A percentile compares a stretch with the other conserved stretches of the same genome.
Conservation (phyloP, 805 yeast genomes). For the Brettanomyces bruxellensis region DNA sequence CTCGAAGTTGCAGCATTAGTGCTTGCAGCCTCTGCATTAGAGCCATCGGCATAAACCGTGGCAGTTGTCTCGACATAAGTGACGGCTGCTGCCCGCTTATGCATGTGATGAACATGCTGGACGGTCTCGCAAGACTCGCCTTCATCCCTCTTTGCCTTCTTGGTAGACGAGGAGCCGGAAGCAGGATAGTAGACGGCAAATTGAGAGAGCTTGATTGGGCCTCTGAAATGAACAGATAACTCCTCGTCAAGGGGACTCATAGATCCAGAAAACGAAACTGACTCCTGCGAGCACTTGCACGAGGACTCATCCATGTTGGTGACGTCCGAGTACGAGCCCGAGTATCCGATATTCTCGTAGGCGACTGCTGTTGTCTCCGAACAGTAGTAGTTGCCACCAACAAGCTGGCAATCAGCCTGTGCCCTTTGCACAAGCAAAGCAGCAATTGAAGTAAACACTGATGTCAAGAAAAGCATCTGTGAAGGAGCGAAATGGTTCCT, state of each 20-base stretch:
- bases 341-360: conserved; percentile 65
- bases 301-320: conserved; percentile 53
- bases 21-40: conserved; percentile 16
- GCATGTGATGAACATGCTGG: conserved; percentile 37
- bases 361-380: conserved; percentile 46
- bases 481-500: conserved; percentile 1
- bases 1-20: conserved; percentile 5
- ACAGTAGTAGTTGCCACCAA: conserved; percentile 81
- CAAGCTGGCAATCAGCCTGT: conserved; percentile 24
- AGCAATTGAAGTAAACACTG: neutral
- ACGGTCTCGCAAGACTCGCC: conserved; percentile 35
- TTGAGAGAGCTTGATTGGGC: conserved; percentile 71
- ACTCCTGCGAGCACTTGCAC: conserved; percentile 60
- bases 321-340: conserved; percentile 71
- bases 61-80: conserved; percentile 66
- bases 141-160: conserved; percentile 23
- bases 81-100: conserved; percentile 57
- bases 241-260: conserved; percentile 81
- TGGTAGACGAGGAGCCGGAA: conserved; percentile 26
- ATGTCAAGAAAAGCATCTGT: conserved; percentile 5
- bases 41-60: conserved; percentile 57
- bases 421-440: neutral
- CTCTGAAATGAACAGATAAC: conserved; percentile 82
- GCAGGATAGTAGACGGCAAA: conserved; percentile 85
- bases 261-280: conserved; percentile 56